Conservation (phyloP, 2,329 filamentous ascomycete genomes). For the Tothia fuscella region DNA sequence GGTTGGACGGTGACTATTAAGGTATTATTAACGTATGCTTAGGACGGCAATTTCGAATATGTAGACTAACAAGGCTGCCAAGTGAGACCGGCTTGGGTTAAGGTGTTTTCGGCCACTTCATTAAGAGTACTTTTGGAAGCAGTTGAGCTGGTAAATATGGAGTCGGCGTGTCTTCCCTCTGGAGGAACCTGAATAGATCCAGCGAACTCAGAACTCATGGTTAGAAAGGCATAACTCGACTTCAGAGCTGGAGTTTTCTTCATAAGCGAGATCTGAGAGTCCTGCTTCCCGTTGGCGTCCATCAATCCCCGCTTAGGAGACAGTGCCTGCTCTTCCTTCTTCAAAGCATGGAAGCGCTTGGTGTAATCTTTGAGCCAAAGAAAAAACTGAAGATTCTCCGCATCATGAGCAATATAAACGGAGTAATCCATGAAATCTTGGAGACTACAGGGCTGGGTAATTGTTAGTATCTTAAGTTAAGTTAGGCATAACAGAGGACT, state of each 20-base stretch:
- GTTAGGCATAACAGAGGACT: not conserved
- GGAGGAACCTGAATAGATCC: too few species aligned
- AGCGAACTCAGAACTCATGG: not conserved
- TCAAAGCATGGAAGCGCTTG: constrained; percentile 13
- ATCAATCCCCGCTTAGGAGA: constrained; percentile 15
- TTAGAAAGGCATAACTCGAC: not conserved
- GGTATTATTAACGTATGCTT: constrained; percentile 7
- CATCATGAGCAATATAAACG: constrained; percentile 9
- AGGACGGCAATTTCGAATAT: not conserved
- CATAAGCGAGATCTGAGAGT: not conserved
- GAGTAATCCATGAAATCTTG: constrained; percentile 11
- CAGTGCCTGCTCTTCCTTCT: constrained; percentile 20
- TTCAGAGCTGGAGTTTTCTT: not conserved
- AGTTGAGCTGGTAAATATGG: constrained; percentile 10
- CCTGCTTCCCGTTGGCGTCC: too few species aligned
- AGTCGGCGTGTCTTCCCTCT: too few species aligned
- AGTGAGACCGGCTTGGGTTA: constrained; percentile 10
- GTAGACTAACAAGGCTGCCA: constrained; percentile 13
- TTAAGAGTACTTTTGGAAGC: constrained; percentile 9
- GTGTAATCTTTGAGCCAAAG: constrained; percentile 14
- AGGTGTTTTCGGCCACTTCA: constrained; percentile 12
- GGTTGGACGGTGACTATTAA: constrained; percentile 27
- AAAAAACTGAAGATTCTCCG: constrained; percentile 16
- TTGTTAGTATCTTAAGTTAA: not conserved
- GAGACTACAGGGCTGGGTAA: constrained; percentile 2